Evolutionary conservation across 305 asterid species (phyloP), one percentile per base, ranked within the genome.

Genomic region (Fraxinus greggii): DNA sequence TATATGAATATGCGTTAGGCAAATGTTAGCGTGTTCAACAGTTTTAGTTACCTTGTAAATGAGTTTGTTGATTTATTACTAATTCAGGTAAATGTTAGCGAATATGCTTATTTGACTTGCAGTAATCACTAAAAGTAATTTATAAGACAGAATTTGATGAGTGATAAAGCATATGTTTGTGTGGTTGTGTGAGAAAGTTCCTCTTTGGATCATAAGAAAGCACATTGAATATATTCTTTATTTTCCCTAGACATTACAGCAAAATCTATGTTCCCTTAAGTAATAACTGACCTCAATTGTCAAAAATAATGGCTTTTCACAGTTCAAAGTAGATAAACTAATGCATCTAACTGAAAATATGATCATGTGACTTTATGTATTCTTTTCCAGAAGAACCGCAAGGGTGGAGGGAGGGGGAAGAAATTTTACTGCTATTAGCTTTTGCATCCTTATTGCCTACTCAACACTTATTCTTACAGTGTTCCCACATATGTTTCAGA

Each of bases 101-200:
- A 87, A 85, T 80, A 86, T 87, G 87, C 84, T 80, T 85, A 73
- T 77, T 51, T 80, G 86, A 85, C 7, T 76, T 35, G 75, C 63
- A n/a, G 48, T 28, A 48, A 6, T 56, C 28, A 51, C 13, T 21
- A 56, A 19, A 56, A 26, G 78, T 40, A 61, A 61, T 72, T 75
- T 80, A 21, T 59, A 19, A 19, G 38, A 38, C 72, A 70, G 36
- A 42, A 42, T 51, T 65, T 77, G 70, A n/a, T 35, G 1, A 78
- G 81, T 36, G 75, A 33, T 82, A 69, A 38, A 78, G 42, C 72
- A 72, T 17, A 21, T 17, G 17, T 78, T 54, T 21, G 31, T 19
- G 42, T 80, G 65, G 74, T 78, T 72, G 76, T 38, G 19, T 4
- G 32, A 70, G 51, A 17, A 19, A 42, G 12, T 78, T 82, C 77